phyloP scores from a whole-genome alignment of 306 rosid genomes.

The Sesbania bispinosa region DNA sequence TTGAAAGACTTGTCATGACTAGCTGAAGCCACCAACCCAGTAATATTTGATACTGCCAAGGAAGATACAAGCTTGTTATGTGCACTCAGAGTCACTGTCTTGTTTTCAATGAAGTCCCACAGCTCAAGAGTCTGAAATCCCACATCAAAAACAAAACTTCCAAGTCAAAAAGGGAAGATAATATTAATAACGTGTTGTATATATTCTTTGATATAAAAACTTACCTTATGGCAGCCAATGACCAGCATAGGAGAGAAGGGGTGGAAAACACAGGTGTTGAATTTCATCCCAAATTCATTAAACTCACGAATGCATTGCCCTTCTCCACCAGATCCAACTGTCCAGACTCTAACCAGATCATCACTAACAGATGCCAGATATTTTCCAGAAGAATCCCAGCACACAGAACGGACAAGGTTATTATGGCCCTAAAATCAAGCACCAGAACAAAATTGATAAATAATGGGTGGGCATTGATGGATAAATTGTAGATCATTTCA shows the following conservation, averaged over 20 bases:
- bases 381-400: constrained; percentile 75
- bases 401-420: constrained; percentile 46
- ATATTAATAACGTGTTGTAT: not conserved
- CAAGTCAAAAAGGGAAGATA: not conserved
- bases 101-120: constrained; percentile 61
- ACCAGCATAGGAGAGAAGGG: constrained; percentile 53
- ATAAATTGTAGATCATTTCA: not conserved
- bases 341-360: constrained; percentile 63
- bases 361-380: constrained; percentile 74
- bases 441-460: not conserved
- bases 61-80: constrained; percentile 62
- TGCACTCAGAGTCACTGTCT: constrained; percentile 46
- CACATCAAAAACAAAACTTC: constrained; percentile 10
- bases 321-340: constrained; percentile 42
- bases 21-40: constrained; percentile 68
- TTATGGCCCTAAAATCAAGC: constrained; percentile 61
- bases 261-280: constrained; percentile 61
- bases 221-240: constrained; percentile 64
- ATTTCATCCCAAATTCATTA: constrained; percentile 40
- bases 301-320: constrained; percentile 54
- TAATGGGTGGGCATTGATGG: not conserved
- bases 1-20: constrained; percentile 67
- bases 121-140: constrained; percentile 54
- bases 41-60: constrained; percentile 52
- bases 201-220: not conserved